A percentile compares a stretch with the other conserved stretches of the same genome.
phyloP scores from a whole-genome alignment of 345 rosid species.

The Salix caprea region DNA sequence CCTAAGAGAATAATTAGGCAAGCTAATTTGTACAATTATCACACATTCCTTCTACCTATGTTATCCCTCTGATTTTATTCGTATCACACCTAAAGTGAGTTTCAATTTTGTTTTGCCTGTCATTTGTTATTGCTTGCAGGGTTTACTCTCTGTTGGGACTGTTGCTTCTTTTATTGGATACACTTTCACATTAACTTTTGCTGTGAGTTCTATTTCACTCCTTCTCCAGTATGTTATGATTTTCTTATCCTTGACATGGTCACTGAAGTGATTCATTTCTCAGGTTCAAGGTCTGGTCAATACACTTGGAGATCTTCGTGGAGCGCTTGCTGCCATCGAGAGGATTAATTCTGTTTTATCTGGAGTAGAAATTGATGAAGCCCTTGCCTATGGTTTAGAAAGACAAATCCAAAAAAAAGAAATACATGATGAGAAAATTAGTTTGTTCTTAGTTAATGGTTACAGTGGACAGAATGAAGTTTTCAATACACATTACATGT shows the following conservation, averaged over 20 bases:
- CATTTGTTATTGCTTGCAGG: conserved; percentile 42
- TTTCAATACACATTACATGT: conserved; percentile 57
- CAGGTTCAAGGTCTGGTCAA: conserved; percentile 98
- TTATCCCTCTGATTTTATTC: background rate
- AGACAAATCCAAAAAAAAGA: conserved; percentile 64
- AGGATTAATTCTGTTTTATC: conserved; percentile 81
- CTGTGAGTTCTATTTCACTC: conserved; percentile 49
- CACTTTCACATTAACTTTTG: conserved; percentile 90
- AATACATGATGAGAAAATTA: conserved; percentile 46
- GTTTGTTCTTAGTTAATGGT: conserved; percentile 51
- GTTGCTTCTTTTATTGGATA: conserved; percentile 94
- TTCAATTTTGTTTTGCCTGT: background rate
- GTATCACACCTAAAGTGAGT: background rate
- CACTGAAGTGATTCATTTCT: conserved; percentile 10
- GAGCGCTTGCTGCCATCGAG: conserved; percentile 78
- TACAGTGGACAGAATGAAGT: conserved; percentile 36
- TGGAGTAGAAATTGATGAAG: conserved; percentile 71
- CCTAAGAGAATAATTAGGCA: background rate
- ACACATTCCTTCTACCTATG: background rate
- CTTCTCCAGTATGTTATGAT: conserved; percentile 2
- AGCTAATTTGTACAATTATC: background rate
- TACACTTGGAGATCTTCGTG: conserved; percentile 95
- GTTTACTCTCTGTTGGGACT: conserved; percentile 82
- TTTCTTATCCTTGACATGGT: conserved; percentile 8
- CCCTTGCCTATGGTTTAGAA: conserved; percentile 87